Evolutionary conservation across 2,329 filamentous ascomycete species (phyloP).

Genomic region (Fusarium devonianum): DNA sequence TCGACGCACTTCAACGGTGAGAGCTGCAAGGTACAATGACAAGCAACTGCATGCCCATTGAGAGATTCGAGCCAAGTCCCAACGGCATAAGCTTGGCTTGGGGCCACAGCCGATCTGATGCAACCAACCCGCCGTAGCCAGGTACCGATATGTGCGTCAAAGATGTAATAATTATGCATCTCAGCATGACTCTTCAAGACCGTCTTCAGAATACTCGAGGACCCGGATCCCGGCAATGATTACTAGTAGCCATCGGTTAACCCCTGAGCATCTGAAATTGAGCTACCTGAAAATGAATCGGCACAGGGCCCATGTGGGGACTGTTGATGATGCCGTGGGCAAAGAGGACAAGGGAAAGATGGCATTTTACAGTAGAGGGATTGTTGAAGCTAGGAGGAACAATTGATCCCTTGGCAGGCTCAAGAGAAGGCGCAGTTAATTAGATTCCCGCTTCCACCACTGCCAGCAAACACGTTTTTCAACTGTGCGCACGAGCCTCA

Average conservation of each 20-base stretch:
- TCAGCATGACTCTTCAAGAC: too few relatives aligned
- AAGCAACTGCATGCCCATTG: conserved; percentile 10
- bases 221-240: too few relatives aligned
- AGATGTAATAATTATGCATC: too few relatives aligned
- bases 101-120: conserved; percentile 10
- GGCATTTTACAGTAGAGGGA: too few relatives aligned
- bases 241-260: too few relatives aligned
- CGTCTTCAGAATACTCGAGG: too few relatives aligned
- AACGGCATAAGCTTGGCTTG: conserved; percentile 2
- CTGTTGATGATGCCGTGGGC: not conserved
- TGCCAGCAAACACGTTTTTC: not conserved
- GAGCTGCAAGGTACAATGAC: not conserved
- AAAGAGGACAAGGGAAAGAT: not conserved
- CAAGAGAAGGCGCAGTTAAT: not conserved
- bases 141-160: not conserved
- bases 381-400: too few relatives aligned
- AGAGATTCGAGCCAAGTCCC: conserved; percentile 3
- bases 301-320: conserved; percentile 17
- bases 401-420: too few relatives aligned
- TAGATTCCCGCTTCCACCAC: not conserved
- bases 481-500: not conserved
- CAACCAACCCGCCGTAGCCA: conserved; percentile 15
- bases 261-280: conserved; percentile 27
- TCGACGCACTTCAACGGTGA: too few relatives aligned
- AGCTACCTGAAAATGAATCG: conserved; percentile 14